Conservation (phyloP, 306 rosid genomes). For the Medicago truncatula region DNA sequence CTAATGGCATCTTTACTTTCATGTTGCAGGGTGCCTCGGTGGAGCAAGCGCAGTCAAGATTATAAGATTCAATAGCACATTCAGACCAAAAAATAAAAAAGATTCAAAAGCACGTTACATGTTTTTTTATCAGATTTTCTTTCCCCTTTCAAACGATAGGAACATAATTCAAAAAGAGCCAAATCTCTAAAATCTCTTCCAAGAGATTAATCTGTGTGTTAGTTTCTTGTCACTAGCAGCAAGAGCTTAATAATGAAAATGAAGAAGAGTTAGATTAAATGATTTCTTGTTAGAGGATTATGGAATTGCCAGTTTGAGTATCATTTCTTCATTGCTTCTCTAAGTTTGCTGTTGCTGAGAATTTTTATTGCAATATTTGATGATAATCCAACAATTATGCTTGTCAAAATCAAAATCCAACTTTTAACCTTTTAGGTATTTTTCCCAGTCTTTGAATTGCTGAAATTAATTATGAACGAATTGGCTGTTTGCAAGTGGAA, state of each 20-base stretch:
- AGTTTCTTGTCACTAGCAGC: background rate
- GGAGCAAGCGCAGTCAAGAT: slow-evolving; percentile 48
- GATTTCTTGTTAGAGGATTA: background rate
- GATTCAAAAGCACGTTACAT: slow-evolving; percentile 10
- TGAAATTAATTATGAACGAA: too few relatives aligned
- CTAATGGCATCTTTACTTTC: slow-evolving; percentile 35
- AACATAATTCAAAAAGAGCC: slow-evolving; percentile 5
- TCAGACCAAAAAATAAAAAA: background rate
- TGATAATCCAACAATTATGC: background rate
- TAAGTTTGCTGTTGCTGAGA: background rate
- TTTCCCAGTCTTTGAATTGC: too few relatives aligned
- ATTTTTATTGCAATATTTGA: background rate
- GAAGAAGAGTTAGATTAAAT: background rate
- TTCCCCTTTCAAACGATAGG: slow-evolving; percentile 28
- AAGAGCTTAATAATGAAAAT: background rate
- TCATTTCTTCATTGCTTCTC: background rate
- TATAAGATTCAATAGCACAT: slow-evolving; percentile 34
- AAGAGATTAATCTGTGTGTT: background rate
- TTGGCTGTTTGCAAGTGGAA: too few relatives aligned
- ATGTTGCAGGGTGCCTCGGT: slow-evolving; percentile 47
- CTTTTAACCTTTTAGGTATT: too few relatives aligned
- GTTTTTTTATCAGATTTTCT: slow-evolving; percentile 3
- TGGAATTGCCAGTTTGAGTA: slow-evolving; percentile 6
- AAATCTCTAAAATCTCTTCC: slow-evolving; percentile 6
- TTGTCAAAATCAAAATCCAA: slow-evolving; percentile 3